Conservation (phyloP, 2,329 filamentous ascomycete species). For the Diatrype stigma region DNA sequence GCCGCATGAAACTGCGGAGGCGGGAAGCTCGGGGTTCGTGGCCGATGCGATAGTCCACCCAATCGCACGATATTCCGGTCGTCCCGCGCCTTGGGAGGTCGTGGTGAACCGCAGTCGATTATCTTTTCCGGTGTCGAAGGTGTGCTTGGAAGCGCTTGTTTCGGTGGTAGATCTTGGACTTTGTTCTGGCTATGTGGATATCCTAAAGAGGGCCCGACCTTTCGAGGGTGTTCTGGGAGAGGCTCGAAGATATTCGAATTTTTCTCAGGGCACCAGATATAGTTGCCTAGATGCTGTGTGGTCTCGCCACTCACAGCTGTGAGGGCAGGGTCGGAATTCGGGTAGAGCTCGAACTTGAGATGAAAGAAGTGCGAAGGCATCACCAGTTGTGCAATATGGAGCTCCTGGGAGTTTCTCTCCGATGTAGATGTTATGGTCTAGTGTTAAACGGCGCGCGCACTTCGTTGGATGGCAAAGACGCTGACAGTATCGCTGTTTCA, state of each 20-base stretch:
- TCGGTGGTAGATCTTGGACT: slow-evolving; percentile 4
- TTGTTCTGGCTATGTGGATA: slow-evolving; percentile 3
- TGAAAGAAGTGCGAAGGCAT: slow-evolving; percentile 64
- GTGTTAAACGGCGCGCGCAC: neutral
- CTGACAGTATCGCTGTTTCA: neutral
- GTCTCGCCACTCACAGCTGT: slow-evolving; percentile 4
- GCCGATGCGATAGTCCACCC: slow-evolving; percentile 34
- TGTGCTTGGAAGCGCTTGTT: slow-evolving; percentile 11
- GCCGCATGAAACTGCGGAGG: slow-evolving; percentile 40
- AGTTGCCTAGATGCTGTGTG: slow-evolving; percentile 9
- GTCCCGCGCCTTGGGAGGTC: slow-evolving; percentile 27
- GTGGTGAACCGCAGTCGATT: slow-evolving; percentile 47
- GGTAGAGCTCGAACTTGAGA: slow-evolving; percentile 62
- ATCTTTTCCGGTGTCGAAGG: slow-evolving; percentile 23
- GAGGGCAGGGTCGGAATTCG: slow-evolving; percentile 35
- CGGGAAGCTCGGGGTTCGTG: slow-evolving; percentile 37
- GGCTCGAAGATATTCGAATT: slow-evolving; percentile 51
- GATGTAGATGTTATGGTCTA: neutral
- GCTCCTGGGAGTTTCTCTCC: slow-evolving; percentile 1
- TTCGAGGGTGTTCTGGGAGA: slow-evolving; percentile 46
- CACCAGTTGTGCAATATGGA: slow-evolving; percentile 7
- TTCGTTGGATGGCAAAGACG: neutral
- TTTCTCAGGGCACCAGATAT: slow-evolving; percentile 48
- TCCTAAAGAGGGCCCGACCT: slow-evolving; percentile 1
- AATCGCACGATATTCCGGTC: slow-evolving; percentile 34